These are phyloP conservation scores for Myxozyma mucilagina DNA, from an alignment of 805 yeast species.

Conservation along the genomic window DNA sequence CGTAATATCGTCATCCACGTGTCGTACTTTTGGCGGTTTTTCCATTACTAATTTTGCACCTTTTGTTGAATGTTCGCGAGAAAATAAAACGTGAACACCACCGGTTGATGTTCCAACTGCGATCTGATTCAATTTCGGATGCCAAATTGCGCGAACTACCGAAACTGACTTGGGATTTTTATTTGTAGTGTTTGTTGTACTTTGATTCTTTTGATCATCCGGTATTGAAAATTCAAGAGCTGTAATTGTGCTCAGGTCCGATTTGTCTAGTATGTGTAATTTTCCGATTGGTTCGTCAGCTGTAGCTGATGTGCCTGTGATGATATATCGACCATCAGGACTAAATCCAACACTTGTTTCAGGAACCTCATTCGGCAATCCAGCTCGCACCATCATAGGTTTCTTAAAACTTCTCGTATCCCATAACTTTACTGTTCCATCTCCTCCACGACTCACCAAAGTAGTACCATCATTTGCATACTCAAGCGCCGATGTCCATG, in stretches of 20 bases:
- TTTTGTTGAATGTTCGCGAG: conserved; percentile 35
- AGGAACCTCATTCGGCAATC: conserved; percentile 25
- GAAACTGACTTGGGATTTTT: conserved; percentile 5
- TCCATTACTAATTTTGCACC: conserved; percentile 38
- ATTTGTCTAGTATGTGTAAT: conserved; percentile 36
- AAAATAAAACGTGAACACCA: conserved; percentile 35
- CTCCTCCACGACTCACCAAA: conserved; percentile 34
- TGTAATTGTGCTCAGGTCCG: conserved; percentile 36
- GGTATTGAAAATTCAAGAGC: conserved; percentile 19
- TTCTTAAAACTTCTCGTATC: conserved; percentile 35
- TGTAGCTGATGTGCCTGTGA: conserved; percentile 34
- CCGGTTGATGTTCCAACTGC: conserved; percentile 38
- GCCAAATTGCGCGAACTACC: conserved; percentile 36
- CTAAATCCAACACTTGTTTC: conserved; percentile 32
- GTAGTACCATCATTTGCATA: conserved; percentile 22
- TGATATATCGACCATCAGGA: conserved; percentile 36
- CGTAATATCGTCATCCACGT: conserved; percentile 39
- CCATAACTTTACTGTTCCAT: conserved; percentile 38
- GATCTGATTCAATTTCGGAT: conserved; percentile 38
- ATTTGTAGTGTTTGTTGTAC: conserved; percentile 10
- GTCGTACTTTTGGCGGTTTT: conserved; percentile 36
- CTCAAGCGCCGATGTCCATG: conserved; percentile 26
- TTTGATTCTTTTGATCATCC: neutral
- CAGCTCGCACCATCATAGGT: conserved; percentile 31
- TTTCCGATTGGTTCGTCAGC: conserved; percentile 8